phyloP scores from a whole-genome alignment of 352 stramenopile genomes.

The Pythium grandisporangium region DNA sequence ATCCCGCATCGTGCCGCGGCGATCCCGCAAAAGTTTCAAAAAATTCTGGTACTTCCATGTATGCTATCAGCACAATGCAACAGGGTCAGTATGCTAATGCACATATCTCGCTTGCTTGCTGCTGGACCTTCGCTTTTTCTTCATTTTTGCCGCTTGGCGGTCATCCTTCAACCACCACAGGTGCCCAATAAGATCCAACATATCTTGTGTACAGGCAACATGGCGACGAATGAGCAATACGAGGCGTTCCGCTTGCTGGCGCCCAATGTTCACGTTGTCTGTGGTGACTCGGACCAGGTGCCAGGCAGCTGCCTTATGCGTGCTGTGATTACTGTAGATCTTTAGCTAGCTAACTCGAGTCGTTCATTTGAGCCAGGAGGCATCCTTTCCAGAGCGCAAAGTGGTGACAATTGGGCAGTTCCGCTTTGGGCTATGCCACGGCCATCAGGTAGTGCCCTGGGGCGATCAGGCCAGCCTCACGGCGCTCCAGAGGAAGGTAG shows the following conservation, averaged over 20 bases:
- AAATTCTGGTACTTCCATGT: no score
- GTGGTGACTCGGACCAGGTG: slow-evolving; percentile 93
- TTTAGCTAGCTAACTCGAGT: no score
- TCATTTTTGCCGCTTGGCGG: no score
- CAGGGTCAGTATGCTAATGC: no score
- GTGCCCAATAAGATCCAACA: slow-evolving; percentile 98
- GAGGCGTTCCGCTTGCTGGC: slow-evolving; percentile 93
- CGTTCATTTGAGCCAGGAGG: no score
- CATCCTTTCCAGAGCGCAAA: slow-evolving; percentile 91
- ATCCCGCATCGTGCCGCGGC: slow-evolving; percentile 91
- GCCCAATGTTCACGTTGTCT: slow-evolving; percentile 94
- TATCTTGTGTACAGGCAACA: slow-evolving; percentile 97
- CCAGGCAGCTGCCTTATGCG: no score
- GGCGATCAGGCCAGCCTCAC: slow-evolving; percentile 82
- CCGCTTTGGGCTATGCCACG: slow-evolving; percentile 95
- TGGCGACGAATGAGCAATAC: slow-evolving; percentile 93
- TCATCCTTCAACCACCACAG: slow-evolving; percentile 19
- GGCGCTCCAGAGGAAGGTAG: slow-evolving; percentile 84
- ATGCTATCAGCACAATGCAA: no score
- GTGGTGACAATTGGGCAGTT: slow-evolving; percentile 96
- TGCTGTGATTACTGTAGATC: no score
- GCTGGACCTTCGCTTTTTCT: neutral
- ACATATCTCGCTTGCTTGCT: neutral
- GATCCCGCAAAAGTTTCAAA: slow-evolving; percentile 97
- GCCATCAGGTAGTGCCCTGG: slow-evolving; percentile 94